Evolutionary conservation across 2,329 filamentous ascomycete genomes (phyloP).

Genomic region (Coniochaeta sp.): DNA sequence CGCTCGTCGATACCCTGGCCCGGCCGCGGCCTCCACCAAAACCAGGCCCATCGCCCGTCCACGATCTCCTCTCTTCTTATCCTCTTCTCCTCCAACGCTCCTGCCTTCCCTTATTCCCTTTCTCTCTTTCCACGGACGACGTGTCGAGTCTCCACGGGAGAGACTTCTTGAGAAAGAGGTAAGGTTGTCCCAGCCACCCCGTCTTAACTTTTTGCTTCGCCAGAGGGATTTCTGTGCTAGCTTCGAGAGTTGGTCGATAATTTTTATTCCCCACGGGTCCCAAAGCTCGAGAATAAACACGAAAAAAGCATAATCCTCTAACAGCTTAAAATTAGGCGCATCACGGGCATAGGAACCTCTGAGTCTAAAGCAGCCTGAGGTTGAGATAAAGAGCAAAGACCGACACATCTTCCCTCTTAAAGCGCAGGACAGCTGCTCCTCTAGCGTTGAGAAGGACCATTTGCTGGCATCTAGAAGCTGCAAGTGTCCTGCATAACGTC

Average conservation of each 20-base stretch:
- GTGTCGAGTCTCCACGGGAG: neutral
- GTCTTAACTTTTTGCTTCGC: neutral
- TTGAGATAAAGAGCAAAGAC: neutral
- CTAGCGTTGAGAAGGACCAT: neutral
- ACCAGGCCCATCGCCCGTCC: constrained; percentile 2
- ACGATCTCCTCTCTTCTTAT: constrained; percentile 9
- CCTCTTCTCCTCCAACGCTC: constrained; percentile 10
- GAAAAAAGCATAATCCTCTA: neutral
- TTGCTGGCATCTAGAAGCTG: neutral
- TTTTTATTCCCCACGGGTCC: neutral
- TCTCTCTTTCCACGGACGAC: constrained; percentile 7
- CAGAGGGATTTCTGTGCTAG: neutral
- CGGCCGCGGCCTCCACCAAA: constrained; percentile 1
- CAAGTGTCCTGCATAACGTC: neutral
- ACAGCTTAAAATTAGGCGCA: neutral
- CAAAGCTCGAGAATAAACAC: neutral
- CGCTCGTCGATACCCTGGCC: constrained; percentile 1
- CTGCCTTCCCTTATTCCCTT: neutral
- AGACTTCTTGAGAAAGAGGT: neutral
- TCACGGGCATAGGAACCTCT: neutral
- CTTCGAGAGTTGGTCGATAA: neutral
- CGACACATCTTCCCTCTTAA: neutral
- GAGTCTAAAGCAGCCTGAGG: neutral
- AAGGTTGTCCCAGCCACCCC: neutral
- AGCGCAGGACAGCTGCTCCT: neutral